Base-by-base conservation (phyloP, 2,329 filamentous ascomycete species). In the Metarhizium rileyi region DNA sequence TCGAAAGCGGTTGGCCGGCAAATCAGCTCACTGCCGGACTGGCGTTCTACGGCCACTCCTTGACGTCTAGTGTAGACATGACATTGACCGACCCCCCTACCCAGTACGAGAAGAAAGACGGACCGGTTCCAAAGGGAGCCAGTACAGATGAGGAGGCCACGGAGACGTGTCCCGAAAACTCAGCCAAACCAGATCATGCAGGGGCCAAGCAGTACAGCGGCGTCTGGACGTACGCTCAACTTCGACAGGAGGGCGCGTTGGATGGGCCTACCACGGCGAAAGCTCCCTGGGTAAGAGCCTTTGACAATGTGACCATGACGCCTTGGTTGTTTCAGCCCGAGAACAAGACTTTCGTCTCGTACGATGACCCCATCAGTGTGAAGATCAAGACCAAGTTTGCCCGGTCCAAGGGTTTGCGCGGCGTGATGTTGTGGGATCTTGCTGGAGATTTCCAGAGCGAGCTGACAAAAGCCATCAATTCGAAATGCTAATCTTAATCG, bases 291-390 rank as follows among this genome's bases (percentile, higher is more conserved):
- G 41, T 48, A 5, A 48, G 49, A 9, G 44, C 50, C 38, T 48
- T 38, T 14, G 53, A 54, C 23, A 20, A 16, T 10, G 14, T 30
- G 25, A 33, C 53, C 2, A 30, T 52, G 50, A 52, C 50, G 14
- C 53, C 52, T 7, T 54, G 52, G 52, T 4, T 54, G 22, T 52
- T 50, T 22, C 50, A 54, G 28, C 26, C 28, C 5, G n/a, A 48
- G 20, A 52, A 36, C 18, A 44, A 30, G 3, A 25, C 33, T 8
- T 54, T 47, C 48, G 45, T 56, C 22, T 52, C 54, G 8, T 56
- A 56, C 33, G 53, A 55, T 14, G 53, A 55, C 44, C 48, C 50
- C 22, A 4, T 42, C 16, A 53, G 50, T 22, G 40, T 56, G 46
- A 44, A 44, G 40, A 27, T 27, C 26, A 56, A 56, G 47, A 49